Percentiles rank a stretch among this genome's conserved stretches.
Evolutionary conservation across 2,329 filamentous ascomycete species (phyloP).

Genomic region (Verruconis gallopava): DNA sequence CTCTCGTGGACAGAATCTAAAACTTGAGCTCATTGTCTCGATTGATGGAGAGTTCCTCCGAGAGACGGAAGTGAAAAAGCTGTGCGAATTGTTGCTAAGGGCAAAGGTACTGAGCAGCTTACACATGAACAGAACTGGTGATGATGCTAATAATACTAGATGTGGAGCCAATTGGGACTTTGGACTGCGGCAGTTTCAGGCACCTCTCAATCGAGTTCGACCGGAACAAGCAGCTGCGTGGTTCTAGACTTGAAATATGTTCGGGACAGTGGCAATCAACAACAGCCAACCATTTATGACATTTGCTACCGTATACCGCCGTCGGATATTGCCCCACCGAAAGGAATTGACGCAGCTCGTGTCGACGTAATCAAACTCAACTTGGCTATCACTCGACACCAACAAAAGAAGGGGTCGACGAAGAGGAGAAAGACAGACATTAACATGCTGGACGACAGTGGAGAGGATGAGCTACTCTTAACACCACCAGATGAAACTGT

Average conservation of each 20-base stretch:
- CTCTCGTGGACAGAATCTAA: slow-evolving; percentile 20
- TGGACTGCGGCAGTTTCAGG: slow-evolving; percentile 11
- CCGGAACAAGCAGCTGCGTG: background rate
- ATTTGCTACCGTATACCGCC: slow-evolving; percentile 15
- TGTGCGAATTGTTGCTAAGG: slow-evolving; percentile 17
- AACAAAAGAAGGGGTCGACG: background rate
- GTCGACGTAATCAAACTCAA: slow-evolving; percentile 20
- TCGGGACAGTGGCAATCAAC: slow-evolving; percentile 12
- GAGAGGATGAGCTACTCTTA: background rate
- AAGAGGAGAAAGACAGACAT: background rate
- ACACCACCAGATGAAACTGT: background rate
- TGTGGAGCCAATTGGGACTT: slow-evolving; percentile 24
- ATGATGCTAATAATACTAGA: slow-evolving; percentile 13
- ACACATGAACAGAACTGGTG: slow-evolving; percentile 1
- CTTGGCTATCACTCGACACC: background rate
- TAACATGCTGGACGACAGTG: background rate
- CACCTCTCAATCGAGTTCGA: background rate
- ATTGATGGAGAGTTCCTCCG: slow-evolving; percentile 17
- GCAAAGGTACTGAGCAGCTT: slow-evolving; percentile 19
- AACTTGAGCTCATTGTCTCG: slow-evolving; percentile 18
- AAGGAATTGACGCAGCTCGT: slow-evolving; percentile 15
- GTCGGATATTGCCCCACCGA: slow-evolving; percentile 20
- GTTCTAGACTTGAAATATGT: background rate
- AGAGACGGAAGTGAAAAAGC: slow-evolving; percentile 13
- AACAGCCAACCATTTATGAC: slow-evolving; percentile 16